Evolutionary conservation across 1,139 yeast genomes (phyloP).

Genomic region (Taphrina communis): DNA sequence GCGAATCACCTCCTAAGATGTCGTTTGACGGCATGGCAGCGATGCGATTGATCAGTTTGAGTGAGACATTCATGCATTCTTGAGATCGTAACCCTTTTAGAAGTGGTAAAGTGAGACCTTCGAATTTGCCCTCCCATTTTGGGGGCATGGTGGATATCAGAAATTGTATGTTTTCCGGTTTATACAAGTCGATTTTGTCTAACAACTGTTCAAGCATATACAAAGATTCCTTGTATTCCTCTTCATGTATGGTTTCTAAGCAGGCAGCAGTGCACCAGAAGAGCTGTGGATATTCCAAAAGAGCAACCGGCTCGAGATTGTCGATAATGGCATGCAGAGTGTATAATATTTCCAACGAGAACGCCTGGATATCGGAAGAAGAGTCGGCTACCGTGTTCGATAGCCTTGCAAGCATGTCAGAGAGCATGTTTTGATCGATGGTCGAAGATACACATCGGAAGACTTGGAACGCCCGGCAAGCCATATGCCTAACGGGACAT

Average conservation of each 20-base stretch:
- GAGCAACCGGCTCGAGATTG: slow-evolving; percentile 74
- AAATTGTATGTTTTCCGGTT: slow-evolving; percentile 83
- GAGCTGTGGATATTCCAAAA: slow-evolving; percentile 86
- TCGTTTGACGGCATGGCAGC: slow-evolving; percentile 72
- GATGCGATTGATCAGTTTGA: slow-evolving; percentile 74
- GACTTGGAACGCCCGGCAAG: slow-evolving; percentile 92
- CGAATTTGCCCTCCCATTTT: slow-evolving; percentile 93
- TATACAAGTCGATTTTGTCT: slow-evolving; percentile 82
- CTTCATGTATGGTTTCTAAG: slow-evolving; percentile 85
- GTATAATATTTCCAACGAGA: slow-evolving; percentile 96
- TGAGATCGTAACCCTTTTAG: slow-evolving; percentile 83
- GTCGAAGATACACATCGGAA: slow-evolving; percentile 80
- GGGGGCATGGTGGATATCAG: slow-evolving; percentile 87
- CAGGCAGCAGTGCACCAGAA: slow-evolving; percentile 98
- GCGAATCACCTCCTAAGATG: slow-evolving; percentile 73
- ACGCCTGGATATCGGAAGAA: slow-evolving; percentile 88
- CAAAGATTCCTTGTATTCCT: slow-evolving; percentile 85
- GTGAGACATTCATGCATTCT: slow-evolving; percentile 76
- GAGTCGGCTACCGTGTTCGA: slow-evolving; percentile 93
- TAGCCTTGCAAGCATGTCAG: slow-evolving; percentile 90
- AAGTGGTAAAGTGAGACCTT: slow-evolving; percentile 80
- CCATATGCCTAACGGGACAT: slow-evolving; percentile 95
- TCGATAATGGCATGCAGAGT: slow-evolving; percentile 91
- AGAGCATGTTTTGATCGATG: slow-evolving; percentile 84
- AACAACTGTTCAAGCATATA: slow-evolving; percentile 82